Base-by-base conservation (phyloP, 2,329 filamentous ascomycete genomes). In the Aspergillus fischeri region DNA sequence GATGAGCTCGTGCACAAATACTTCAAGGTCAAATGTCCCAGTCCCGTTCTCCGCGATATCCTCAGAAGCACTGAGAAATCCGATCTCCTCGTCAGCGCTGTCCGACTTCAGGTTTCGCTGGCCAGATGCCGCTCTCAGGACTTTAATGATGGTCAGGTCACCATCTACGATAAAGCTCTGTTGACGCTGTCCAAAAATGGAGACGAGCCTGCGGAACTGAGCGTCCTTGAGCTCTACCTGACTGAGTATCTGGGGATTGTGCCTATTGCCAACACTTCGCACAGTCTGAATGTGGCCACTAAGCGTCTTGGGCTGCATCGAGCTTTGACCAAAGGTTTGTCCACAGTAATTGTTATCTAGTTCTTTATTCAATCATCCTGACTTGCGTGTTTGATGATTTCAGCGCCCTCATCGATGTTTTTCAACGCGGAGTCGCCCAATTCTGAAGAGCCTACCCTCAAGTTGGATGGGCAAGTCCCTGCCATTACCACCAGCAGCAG, bases 91-190 rank as follows among this genome's bases (percentile, higher is more conserved):
- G 64, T 67, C 42, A 61, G 69, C 29, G 65, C 74, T 17, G 54
- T 78, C 45, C 64, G 63, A 24, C 72, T 70, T 47, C 73, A 77
- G 55, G 55, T 74, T 17, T 60, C 63, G 9, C 60, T 75, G 27
- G 65, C 77, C 57, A 68, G 67, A 47, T 65, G 65, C 27, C 76
- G 76, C 49, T 72, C 73, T 1, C 67, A 70, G 53, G 61, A 63
- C 3, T 62, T 73, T 21, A 65, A 72, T 32, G 70, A 75, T 45
- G 68, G 66, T 6, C 68, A 77, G 53, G 60, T 77, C 56, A 78
- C 72, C 1, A 60, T 77, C 58, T 78, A 72, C 32, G 76, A 78
- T 62, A 72, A 68, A 54, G 69, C 71, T n/a, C 59, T 78, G 20
- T 52, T 77, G 45, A 56, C 63, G 8, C 62, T 78, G 32, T 73